A percentile compares a stretch with the other conserved stretches of the same genome.
These are phyloP conservation scores for Macrophomina tecta DNA, from an alignment of 2,329 filamentous ascomycete genomes.

Conservation along the genomic window DNA sequence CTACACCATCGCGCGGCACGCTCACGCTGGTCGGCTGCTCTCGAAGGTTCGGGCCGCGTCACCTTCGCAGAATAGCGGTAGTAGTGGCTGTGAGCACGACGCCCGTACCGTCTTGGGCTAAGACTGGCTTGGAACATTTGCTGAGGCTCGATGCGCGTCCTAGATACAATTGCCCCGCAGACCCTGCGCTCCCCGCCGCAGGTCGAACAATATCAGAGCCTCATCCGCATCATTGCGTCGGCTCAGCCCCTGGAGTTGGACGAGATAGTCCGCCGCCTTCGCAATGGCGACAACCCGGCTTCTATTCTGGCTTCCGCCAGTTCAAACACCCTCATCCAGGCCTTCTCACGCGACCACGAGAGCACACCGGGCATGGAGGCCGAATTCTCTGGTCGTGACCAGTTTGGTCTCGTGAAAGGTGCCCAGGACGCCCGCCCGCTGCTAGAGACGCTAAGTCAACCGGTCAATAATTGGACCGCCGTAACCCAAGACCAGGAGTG, in stretches of 20 bases:
- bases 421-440: not conserved
- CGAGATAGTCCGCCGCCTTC: slow-evolving; percentile 33
- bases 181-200: not conserved
- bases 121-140: slow-evolving; percentile 22
- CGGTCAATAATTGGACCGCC: slow-evolving; percentile 30
- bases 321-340: slow-evolving; percentile 21
- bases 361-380: slow-evolving; percentile 29
- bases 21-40: slow-evolving; percentile 31
- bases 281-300: slow-evolving; percentile 26
- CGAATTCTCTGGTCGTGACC: slow-evolving; percentile 29
- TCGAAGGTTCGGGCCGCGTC: slow-evolving; percentile 28
- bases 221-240: slow-evolving; percentile 26
- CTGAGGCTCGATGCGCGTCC: slow-evolving; percentile 19
- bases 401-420: slow-evolving; percentile 31
- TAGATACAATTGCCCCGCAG: slow-evolving; percentile 13
- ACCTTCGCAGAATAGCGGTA: slow-evolving; percentile 17
- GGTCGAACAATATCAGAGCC: slow-evolving; percentile 26
- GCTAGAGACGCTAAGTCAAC: slow-evolving; percentile 5
- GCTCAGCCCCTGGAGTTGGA: slow-evolving; percentile 29
- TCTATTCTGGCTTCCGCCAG: slow-evolving; percentile 26
- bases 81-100: slow-evolving; percentile 29
- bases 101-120: slow-evolving; percentile 3
- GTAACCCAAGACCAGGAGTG: slow-evolving; percentile 31
- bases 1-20: slow-evolving; percentile 31
- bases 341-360: slow-evolving; percentile 24